These are phyloP conservation scores for Astrocystis sublimbata DNA, from an alignment of 495 filamentous ascomycete species.

Conservation along the genomic window DNA sequence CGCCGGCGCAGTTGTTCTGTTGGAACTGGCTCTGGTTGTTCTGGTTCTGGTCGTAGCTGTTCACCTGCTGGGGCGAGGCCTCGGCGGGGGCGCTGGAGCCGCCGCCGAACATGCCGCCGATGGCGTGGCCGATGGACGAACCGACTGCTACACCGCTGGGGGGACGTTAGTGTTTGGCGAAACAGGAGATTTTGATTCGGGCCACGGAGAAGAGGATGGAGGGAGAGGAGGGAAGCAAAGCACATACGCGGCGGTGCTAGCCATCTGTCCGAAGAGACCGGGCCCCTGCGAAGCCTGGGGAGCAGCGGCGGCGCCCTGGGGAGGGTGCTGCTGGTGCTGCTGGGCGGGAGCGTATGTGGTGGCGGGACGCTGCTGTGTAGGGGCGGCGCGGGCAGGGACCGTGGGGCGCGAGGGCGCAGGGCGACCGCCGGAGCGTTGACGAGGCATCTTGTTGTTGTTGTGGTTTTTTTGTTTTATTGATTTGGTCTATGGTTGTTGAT, in stretches of 20 bases:
- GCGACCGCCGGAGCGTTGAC: constrained; percentile 66
- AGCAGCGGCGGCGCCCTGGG: constrained; percentile 18
- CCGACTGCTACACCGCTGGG: constrained; percentile 91
- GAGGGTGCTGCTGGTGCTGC: constrained; percentile 46
- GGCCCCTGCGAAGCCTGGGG: constrained; percentile 59
- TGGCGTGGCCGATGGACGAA: constrained; percentile 89
- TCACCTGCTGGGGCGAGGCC: constrained; percentile 40
- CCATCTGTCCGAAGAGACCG: constrained; percentile 83
- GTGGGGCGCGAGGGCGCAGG: constrained; percentile 65
- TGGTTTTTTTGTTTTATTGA: neutral
- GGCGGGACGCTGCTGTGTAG: constrained; percentile 54
- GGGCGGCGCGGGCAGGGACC: constrained; percentile 60
- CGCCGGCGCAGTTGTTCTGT: constrained; percentile 72
- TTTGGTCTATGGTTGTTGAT: neutral
- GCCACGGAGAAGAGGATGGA: constrained; percentile 13
- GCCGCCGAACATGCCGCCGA: constrained; percentile 79
- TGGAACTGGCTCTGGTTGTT: constrained; percentile 48
- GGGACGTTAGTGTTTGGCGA: constrained; percentile 17
- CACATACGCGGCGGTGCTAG: constrained; percentile 79
- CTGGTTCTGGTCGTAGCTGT: constrained; percentile 36
- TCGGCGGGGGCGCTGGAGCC: constrained; percentile 65
- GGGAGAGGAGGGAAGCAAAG: neutral
- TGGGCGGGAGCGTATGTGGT: constrained; percentile 65
- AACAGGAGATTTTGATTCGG: neutral
- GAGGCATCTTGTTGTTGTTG: constrained; percentile 63